Conservation (phyloP, 2,329 filamentous ascomycete genomes). For the Nigrospora oryzae region DNA sequence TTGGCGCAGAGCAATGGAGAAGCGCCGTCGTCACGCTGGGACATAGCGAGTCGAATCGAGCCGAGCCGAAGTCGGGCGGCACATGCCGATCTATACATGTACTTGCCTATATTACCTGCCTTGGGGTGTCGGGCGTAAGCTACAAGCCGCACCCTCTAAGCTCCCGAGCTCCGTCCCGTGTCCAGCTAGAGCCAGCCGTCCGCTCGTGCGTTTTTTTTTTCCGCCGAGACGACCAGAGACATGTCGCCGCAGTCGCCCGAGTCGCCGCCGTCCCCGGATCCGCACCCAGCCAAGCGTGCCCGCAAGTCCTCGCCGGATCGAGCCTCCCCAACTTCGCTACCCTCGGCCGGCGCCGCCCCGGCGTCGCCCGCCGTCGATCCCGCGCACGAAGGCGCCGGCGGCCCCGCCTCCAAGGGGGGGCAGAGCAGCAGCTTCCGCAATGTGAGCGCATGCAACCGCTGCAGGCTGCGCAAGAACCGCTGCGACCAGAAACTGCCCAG, state of each 20-base stretch:
- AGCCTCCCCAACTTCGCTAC: conserved; percentile 30
- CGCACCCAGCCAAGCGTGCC: conserved; percentile 48
- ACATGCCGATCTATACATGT: no score
- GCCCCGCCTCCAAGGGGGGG: conserved; percentile 32
- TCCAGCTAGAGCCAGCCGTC: no score
- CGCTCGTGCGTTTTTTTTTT: no score
- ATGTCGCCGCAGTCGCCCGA: conserved; percentile 41
- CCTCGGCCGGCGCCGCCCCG: conserved; percentile 25
- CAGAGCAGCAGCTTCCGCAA: conserved; percentile 68
- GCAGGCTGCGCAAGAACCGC: conserved; percentile 83
- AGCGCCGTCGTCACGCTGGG: no score
- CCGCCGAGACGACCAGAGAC: conserved; percentile 1
- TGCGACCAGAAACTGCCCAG: conserved; percentile 90
- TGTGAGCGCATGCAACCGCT: conserved; percentile 91
- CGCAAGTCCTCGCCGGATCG: conserved; percentile 44
- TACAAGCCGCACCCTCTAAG: no score
- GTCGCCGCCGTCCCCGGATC: conserved; percentile 40
- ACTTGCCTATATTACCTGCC: no score
- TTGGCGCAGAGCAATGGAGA: no score
- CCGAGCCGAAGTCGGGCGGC: no score
- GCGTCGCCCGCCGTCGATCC: conserved; percentile 20
- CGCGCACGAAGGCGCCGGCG: conserved; percentile 18
- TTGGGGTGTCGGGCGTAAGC: no score
- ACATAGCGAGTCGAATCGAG: no score
- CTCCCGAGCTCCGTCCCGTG: no score